Conservation (phyloP, 2,329 filamentous ascomycete species). For the Mycosphaerella arachidis region DNA sequence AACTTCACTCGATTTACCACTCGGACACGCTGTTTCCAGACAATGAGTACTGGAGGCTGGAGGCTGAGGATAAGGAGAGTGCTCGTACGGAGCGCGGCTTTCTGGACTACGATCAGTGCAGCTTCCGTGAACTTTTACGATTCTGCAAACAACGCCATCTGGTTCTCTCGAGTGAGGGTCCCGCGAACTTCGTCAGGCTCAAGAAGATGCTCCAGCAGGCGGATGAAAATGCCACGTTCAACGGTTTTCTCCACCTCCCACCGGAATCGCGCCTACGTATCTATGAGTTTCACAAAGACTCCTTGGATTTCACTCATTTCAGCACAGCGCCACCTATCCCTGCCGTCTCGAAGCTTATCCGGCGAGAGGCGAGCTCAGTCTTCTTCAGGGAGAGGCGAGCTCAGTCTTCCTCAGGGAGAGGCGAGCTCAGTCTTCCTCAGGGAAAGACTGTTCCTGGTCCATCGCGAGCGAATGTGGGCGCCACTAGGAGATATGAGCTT, state of each 20-base stretch:
- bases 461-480: not conserved
- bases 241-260: not conserved
- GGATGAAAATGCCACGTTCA: not conserved
- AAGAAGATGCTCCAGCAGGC: not conserved
- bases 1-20: too few species aligned
- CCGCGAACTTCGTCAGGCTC: not conserved
- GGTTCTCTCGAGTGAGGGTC: not conserved
- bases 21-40: not conserved
- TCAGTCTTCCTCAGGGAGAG: not conserved
- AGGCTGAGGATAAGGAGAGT: not conserved
- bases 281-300: not conserved
- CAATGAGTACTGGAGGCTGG: not conserved
- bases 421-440: not conserved
- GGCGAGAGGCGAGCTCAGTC: not conserved
- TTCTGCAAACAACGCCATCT: not conserved
- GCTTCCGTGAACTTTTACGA: not conserved
- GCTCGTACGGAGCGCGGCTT: not conserved
- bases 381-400: not conserved
- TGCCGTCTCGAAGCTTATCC: not conserved
- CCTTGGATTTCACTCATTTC: not conserved
- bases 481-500: not conserved
- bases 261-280: not conserved
- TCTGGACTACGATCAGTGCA: not conserved
- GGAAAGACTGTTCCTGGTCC: not conserved
- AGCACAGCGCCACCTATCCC: not conserved